Evolutionary conservation across 352 stramenopile species (phyloP).

Genomic region (Halophytophthora batemanensis): DNA sequence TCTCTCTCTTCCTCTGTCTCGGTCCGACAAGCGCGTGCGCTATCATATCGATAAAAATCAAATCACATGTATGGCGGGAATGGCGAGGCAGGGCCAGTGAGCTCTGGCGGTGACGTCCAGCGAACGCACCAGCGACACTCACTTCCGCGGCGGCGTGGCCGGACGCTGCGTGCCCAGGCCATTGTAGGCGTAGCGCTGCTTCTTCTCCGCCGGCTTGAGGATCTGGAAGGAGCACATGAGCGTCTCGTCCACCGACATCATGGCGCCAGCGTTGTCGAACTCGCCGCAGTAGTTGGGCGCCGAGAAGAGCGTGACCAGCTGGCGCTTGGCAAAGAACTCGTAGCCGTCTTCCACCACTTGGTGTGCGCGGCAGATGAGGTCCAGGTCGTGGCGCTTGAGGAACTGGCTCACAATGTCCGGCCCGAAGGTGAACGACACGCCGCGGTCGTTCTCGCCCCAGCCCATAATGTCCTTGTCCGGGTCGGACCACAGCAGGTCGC

Average conservation of each 20-base stretch:
- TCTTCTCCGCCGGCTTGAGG: constrained; percentile 79
- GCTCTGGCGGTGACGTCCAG: constrained; percentile 12
- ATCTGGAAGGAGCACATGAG: constrained; percentile 77
- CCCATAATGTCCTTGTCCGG: constrained; percentile 97
- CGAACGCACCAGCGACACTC: constrained; percentile 12
- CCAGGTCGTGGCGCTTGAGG: constrained; percentile 95
- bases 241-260: constrained; percentile 74
- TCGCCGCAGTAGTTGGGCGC: constrained; percentile 97
- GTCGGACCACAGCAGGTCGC: constrained; percentile 98
- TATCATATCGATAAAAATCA: constrained; percentile 39
- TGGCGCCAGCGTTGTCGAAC: constrained; percentile 70
- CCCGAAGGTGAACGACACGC: constrained; percentile 97
- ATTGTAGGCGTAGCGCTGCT: constrained; percentile 74
- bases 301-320: constrained; percentile 98
- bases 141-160: constrained; percentile 59
- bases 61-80: constrained; percentile 38
- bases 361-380: constrained; percentile 97
- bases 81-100: constrained; percentile 18
- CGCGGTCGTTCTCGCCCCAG: constrained; percentile 98
- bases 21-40: constrained; percentile 21
- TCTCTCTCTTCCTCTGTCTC: no score
- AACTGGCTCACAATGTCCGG: constrained; percentile 98
- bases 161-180: constrained; percentile 55
- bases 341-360: constrained; percentile 90
- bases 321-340: constrained; percentile 94